Base-by-base conservation (phyloP, 2,329 filamentous ascomycete genomes). In the Zarea fungicola region DNA sequence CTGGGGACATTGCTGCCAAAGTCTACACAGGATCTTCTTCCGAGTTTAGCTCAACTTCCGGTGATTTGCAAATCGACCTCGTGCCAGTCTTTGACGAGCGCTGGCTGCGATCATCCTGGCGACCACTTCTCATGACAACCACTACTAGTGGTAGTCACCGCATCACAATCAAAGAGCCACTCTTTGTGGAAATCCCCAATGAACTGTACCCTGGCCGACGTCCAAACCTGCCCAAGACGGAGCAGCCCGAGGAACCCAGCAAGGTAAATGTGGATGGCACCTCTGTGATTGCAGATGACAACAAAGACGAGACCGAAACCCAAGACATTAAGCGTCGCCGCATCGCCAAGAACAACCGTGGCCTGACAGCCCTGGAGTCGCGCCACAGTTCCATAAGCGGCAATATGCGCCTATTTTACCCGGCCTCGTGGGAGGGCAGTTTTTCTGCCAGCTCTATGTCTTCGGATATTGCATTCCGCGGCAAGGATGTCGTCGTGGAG, bases 381-480 rank as follows among this genome's bases (percentile, higher is more conserved):
- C 53, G 56, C 6, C 76, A 81, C 61, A 61, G 52, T 19, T 69
- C 71, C 34, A 67, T 74, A 9, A 75, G 72, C 47, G 76, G 74
- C 6, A 42, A 57, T 26, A 55, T 78, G 41, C 57, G 55, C 13
- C 61, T 80, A 19, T 52, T 43, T 14, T 79, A 77, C 54, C 77
- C 78, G 1, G 57, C 56, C 19, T 62, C 68, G 3, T 81, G 77
- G 78, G 70, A 73, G 53, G 78, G 78, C 13, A 54, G 55, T 18
- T 60, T 79, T 28, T 52, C 52, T 9, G 67, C 71, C 11, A 49
- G 65, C 50, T 66, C 68, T 16, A 60, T 72, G 14, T 68, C 68
- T 21, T 75, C 75, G 3, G 54, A 48, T 9, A 60, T 78, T 25
- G 46, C 51, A 2, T 61, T 72, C 7, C 52, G 44, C 18, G 77